Percentiles rank a stretch among this genome's conserved stretches.
Evolutionary conservation across 345 rosid genomes (phyloP).

Genomic region (Atalantia buxifolia): DNA sequence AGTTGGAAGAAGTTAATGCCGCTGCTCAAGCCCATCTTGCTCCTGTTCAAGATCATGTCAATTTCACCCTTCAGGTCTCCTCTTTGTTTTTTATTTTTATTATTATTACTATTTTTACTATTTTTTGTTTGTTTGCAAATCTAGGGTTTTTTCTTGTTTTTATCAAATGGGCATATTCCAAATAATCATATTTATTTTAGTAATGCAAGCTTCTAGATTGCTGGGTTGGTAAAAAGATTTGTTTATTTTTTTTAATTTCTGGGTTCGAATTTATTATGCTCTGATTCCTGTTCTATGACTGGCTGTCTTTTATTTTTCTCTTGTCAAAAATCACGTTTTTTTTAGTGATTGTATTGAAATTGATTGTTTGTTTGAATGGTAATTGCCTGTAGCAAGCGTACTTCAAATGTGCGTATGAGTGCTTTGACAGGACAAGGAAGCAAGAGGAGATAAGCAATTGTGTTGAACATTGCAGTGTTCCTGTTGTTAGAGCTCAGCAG

Average conservation of each 20-base stretch:
- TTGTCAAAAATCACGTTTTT: too few relatives aligned
- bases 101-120: background rate
- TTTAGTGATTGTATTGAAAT: background rate
- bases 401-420: constrained; percentile 87
- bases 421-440: constrained; percentile 76
- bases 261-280: background rate
- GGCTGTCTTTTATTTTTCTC: background rate
- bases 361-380: background rate
- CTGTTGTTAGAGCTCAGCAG: constrained; percentile 70
- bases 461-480: constrained; percentile 74
- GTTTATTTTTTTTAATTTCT: background rate
- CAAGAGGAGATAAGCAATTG: constrained; percentile 81
- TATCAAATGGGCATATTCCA: background rate
- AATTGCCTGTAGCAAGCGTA: constrained; percentile 76
- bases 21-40: constrained; percentile 73
- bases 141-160: background rate
- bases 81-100: background rate
- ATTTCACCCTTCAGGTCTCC: constrained; percentile 84
- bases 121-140: background rate
- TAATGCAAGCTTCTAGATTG: background rate
- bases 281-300: background rate
- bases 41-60: constrained; percentile 80
- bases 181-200: background rate
- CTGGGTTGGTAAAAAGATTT: background rate
- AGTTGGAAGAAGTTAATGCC: constrained; percentile 59